Evolutionary conservation across 2,329 filamentous ascomycete species (phyloP), one percentile per base, ranked within the genome.

Genomic region (Didymella exigua): DNA sequence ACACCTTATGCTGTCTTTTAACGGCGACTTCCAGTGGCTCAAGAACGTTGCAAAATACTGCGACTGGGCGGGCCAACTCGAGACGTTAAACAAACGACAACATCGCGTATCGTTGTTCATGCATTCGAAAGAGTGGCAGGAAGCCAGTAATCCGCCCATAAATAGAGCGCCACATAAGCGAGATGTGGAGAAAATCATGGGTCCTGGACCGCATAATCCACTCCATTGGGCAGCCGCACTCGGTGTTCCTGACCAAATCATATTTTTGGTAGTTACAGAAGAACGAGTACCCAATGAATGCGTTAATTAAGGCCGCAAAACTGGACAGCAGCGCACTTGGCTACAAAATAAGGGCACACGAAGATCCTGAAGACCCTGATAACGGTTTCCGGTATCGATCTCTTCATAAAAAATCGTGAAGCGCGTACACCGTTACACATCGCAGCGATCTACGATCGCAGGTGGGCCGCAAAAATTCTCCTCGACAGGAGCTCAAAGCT

Each of bases 271-370:
- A n/a, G n/a, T n/a, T n/a, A 7, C 56, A 60, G 23, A 56, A 50
- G n/a, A 57, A 59, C 1, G 57, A 62, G 30, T 65, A 61, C 21
- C 62, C 61, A 0, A 58, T 65, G 40, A 65, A 65, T 40, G 60
- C 62, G 6, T 60, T 65, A 3, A 60, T 59, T 18, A 56, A 51
- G n/a, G n/a, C n/a, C n/a, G 9, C 49, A 47, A 18, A 50, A 48
- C 11, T 65, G 60, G 60, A 65, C 62, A 11, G 62, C 60, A 26
- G 50, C 50, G 27, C 60, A 65, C 41, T 30, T 65, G 5, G 62
- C 60, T 16, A 59, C 58, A n/a, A 41, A 51, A 26, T 46, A 62
- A 30, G 60, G 56, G 11, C 58, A 60, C 21, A 56, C 38, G 2
- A 56, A 50, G 45, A 59, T 65, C 5, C 10, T 65, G 36, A 59